Percentiles rank a stretch among this genome's conserved stretches.
These are phyloP conservation scores for Tulasnella sp. DNA, from an alignment of 768 basidiomycete genomes.

Conservation along the genomic window DNA sequence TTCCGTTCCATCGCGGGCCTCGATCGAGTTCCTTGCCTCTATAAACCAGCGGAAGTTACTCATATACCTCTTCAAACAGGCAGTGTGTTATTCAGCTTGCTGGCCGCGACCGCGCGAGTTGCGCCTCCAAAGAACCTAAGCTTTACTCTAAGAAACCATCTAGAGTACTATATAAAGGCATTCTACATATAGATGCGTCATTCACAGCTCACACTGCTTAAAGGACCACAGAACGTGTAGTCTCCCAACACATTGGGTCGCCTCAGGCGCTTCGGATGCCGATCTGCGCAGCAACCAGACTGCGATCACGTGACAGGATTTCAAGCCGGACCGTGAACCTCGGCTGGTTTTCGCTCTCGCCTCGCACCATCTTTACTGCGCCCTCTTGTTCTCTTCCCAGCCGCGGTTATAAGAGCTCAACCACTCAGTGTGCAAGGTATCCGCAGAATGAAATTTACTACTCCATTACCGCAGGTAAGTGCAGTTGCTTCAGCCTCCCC, in stretches of 20 bases:
- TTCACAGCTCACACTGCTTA: background rate
- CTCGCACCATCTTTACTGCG: background rate
- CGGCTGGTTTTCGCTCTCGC: background rate
- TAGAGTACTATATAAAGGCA: background rate
- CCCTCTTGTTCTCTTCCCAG: background rate
- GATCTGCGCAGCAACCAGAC: background rate
- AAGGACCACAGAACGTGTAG: background rate
- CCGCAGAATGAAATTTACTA: constrained; percentile 41
- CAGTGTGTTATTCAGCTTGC: background rate
- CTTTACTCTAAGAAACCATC: background rate
- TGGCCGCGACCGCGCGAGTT: background rate
- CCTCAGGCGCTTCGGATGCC: background rate
- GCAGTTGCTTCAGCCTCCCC: no score
- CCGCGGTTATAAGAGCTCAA: background rate
- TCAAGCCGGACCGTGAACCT: background rate
- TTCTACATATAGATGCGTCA: background rate
- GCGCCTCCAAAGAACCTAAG: background rate
- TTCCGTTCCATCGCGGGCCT: background rate
- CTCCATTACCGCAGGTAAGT: constrained; percentile 36
- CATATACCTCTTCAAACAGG: background rate
- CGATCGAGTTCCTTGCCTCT: background rate
- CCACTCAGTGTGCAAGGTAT: background rate
- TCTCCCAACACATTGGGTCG: no score
- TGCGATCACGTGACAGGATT: constrained; percentile 1
- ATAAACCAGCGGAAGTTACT: no score